Percentiles rank a stretch among this genome's conserved stretches.
Evolutionary conservation across 2,329 filamentous ascomycete genomes (phyloP).

Genomic region (Paecilomyces formosus): DNA sequence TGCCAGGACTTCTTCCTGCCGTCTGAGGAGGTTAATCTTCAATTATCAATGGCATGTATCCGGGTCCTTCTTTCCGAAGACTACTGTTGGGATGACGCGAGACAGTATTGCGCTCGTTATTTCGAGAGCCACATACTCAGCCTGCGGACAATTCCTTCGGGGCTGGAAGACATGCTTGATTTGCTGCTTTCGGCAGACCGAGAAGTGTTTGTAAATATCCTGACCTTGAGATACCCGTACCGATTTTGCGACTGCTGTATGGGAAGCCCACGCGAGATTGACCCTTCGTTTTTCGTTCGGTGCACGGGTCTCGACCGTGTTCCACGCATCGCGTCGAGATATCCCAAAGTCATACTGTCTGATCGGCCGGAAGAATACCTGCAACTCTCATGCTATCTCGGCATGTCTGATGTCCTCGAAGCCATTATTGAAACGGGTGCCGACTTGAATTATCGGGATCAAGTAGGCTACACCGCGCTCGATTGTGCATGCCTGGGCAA

Average conservation of each 20-base stretch:
- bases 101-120: conserved; percentile 1
- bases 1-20: conserved; percentile 1
- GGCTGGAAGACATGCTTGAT: conserved; percentile 3
- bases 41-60: conserved; percentile 6
- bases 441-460: neutral
- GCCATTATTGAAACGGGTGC: neutral
- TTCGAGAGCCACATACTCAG: conserved; percentile 5
- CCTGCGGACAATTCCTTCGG: conserved; percentile 1
- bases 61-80: conserved; percentile 3
- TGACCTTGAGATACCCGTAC: conserved; percentile 2
- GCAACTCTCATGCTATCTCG: neutral
- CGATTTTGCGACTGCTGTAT: neutral
- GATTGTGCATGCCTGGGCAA: neutral
- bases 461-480: neutral
- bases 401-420: neutral
- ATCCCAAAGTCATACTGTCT: neutral
- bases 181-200: neutral
- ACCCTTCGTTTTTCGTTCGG: conserved; percentile 5
- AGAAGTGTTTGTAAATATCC: neutral
- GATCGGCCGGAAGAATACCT: neutral
- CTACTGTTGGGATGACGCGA: neutral
- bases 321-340: conserved; percentile 2
- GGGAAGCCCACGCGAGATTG: conserved; percentile 1
- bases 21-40: conserved; percentile 1
- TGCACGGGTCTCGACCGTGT: conserved; percentile 2